These are phyloP conservation scores for Solanum pennellii DNA, from an alignment of 257 asterid species.

Conservation along the genomic window DNA sequence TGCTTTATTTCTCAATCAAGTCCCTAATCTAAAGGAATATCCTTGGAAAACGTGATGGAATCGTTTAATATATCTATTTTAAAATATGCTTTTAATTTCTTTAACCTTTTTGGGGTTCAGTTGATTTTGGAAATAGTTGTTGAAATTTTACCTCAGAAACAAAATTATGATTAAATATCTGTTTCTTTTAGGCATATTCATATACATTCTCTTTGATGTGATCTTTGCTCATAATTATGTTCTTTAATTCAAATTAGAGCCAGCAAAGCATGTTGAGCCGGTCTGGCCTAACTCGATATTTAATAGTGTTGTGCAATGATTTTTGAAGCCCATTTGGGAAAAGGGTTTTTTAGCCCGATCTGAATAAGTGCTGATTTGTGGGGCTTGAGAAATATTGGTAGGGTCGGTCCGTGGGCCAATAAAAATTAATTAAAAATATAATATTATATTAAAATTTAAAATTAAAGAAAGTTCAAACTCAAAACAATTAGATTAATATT, in stretches of 20 bases:
- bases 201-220: background rate
- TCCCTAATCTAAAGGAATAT: background rate
- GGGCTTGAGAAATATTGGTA: too few relatives aligned
- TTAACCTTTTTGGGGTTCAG: background rate
- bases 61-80: background rate
- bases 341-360: too few relatives aligned
- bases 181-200: background rate
- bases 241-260: too few relatives aligned
- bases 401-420: fast-evolving
- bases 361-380: too few relatives aligned
- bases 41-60: background rate
- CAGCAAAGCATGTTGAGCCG: too few relatives aligned
- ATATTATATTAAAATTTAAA: too few relatives aligned
- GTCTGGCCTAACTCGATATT: fast-evolving
- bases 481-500: too few relatives aligned
- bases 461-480: too few relatives aligned
- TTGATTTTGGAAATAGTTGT: background rate
- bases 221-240: background rate
- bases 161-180: background rate
- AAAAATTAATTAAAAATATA: too few relatives aligned
- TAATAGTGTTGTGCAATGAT: fast-evolving
- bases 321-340: too few relatives aligned
- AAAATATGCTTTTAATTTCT: background rate
- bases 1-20: background rate
- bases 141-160: background rate